A percentile compares a stretch with the other conserved stretches of the same genome.
These are phyloP conservation scores for Sechiopsis laciniata DNA, from an alignment of 306 rosid genomes.

Conservation along the genomic window DNA sequence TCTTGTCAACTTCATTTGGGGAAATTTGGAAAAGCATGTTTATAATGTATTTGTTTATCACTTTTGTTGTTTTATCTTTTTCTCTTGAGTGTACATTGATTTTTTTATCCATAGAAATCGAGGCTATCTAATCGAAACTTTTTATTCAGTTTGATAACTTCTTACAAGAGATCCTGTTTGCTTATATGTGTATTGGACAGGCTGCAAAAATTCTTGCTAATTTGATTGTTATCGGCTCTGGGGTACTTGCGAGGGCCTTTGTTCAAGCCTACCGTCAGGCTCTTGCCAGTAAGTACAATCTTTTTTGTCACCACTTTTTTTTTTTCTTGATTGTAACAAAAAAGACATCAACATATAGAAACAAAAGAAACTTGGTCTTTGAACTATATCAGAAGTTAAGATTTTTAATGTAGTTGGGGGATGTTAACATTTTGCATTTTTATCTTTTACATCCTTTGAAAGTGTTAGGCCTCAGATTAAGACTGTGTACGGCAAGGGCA, in stretches of 20 bases:
- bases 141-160: too few relatives aligned
- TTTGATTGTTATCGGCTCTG: conserved; percentile 70
- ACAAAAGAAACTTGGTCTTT: too few relatives aligned
- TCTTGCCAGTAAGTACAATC: conserved; percentile 50
- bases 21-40: too few relatives aligned
- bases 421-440: neutral
- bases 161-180: neutral
- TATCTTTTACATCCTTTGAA: neutral
- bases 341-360: neutral
- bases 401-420: neutral
- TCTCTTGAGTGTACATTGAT: neutral
- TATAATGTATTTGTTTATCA: too few relatives aligned
- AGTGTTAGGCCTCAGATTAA: too few relatives aligned
- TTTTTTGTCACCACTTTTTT: neutral
- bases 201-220: conserved; percentile 81
- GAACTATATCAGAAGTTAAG: neutral
- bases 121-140: neutral
- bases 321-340: neutral
- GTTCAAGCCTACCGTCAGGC: conserved; percentile 87
- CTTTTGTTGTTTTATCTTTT: neutral
- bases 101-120: neutral
- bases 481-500: too few relatives aligned
- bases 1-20: too few relatives aligned
- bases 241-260: conserved; percentile 68
- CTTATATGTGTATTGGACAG: conserved; percentile 39